Conservation (phyloP, 2,329 filamentous ascomycete genomes). For the Aspergillus intermedius region DNA sequence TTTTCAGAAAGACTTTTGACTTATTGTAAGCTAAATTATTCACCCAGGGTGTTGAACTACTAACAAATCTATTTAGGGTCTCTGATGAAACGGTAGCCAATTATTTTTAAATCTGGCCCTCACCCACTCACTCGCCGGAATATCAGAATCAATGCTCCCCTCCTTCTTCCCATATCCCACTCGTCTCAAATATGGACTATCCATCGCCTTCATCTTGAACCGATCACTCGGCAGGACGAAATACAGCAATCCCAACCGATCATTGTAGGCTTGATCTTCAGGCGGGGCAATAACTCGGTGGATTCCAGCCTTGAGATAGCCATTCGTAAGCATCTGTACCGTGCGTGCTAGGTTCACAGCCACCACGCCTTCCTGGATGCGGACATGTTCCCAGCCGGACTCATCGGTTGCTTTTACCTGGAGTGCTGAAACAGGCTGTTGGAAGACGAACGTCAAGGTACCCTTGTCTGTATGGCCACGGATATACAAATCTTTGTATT, state of each 20-base stretch:
- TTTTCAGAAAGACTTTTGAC: too few species aligned
- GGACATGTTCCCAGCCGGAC: conserved; percentile 47
- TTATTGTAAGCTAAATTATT: too few species aligned
- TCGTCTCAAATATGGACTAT: conserved; percentile 27
- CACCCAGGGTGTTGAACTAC: too few species aligned
- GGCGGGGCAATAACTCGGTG: conserved; percentile 43
- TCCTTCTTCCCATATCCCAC: conserved; percentile 14
- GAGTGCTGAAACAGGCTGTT: conserved; percentile 51
- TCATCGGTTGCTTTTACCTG: conserved; percentile 45
- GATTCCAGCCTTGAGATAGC: conserved; percentile 40
- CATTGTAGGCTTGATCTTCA: conserved; percentile 35
- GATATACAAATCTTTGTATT: conserved; percentile 38
- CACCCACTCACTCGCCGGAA: conserved; percentile 13
- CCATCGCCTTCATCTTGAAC: conserved; percentile 22
- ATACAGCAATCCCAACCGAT: conserved; percentile 35
- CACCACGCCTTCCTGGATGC: conserved; percentile 39
- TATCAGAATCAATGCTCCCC: neutral
- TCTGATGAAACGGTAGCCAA: conserved; percentile 1
- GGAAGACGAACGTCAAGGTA: conserved; percentile 51
- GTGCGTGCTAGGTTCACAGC: conserved; percentile 49
- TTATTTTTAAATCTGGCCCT: conserved; percentile 30
- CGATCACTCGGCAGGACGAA: conserved; percentile 37
- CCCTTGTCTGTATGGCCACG: conserved; percentile 54
- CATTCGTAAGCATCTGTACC: conserved; percentile 44
- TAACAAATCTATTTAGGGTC: too few species aligned